Evolutionary conservation across 108 stramenopile genomes (phyloP), one percentile per base, ranked within the genome.

Genomic region (Stephanodiscus triporus): DNA sequence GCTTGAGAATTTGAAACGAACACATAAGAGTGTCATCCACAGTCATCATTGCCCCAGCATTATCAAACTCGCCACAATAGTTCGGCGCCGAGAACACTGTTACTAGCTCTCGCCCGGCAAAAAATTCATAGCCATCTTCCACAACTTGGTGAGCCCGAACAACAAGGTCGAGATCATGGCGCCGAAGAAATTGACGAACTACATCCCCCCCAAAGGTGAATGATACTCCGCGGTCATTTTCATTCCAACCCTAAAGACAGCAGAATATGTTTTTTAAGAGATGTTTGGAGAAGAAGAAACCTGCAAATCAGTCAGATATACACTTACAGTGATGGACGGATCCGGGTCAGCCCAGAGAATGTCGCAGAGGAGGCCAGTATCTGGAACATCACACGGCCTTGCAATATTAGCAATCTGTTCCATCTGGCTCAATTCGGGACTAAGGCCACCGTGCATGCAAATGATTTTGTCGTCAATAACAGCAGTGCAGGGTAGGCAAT

Each of bases 161-260:
- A 19, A 99, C 96, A 48, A 99, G 83, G 69, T 99, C 99, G 51
- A 99, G 89, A 83, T 99, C 98, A 72, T 99, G 99, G 53, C 95
- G 81, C 58, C 95, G 88, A 63, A 99, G 95, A 75, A 99, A 99
- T 66, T 97, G 91, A 62, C 93, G 90, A 16, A 98, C 98, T 23
- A 99, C 98, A 84, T 99, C 99, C 36, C 97, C 97, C 26, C 99
- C 99, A 76, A 99, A 99, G 17, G 99, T 99, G 73, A 98, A 99
- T 3, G 95, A 96, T 9, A 99, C 99, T 72, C 98, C 99, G 67
- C 99, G 95, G 77, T 99, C 98, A 80, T 99, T 99, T 80, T 99
- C 99, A 38, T 97, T 98, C 99, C 99, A 99, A 6, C 98, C 99
- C 89, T 93, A 8, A 7, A 38, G 64, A 24, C 16, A 51, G 9